Conservation (phyloP, 495 filamentous ascomycete species). For the Ascodesmis nigricans region DNA sequence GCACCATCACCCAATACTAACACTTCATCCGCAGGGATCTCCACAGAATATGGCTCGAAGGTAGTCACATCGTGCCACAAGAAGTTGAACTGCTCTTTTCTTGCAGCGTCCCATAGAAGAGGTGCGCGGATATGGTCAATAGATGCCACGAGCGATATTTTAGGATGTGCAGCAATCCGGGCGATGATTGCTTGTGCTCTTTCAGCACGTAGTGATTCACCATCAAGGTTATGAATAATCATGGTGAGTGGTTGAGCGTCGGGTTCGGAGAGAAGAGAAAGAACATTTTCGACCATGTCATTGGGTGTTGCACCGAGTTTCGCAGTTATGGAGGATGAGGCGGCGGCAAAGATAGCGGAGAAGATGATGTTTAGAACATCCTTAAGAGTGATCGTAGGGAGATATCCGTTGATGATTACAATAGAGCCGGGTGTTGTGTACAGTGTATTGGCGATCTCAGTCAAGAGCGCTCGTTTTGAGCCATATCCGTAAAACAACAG, state of each 20-base stretch:
- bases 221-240: constrained; percentile 72
- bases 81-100: constrained; percentile 59
- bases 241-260: constrained; percentile 34
- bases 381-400: constrained; percentile 48
- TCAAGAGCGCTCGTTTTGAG: constrained; percentile 56
- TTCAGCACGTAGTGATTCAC: constrained; percentile 46
- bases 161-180: constrained; percentile 49
- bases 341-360: constrained; percentile 37
- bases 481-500: constrained; percentile 85
- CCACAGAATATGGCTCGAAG: constrained; percentile 54
- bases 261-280: constrained; percentile 33
- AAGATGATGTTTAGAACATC: constrained; percentile 57
- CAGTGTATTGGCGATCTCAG: constrained; percentile 53
- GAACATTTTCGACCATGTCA: constrained; percentile 42
- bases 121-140: constrained; percentile 71
- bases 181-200: constrained; percentile 50
- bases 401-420: constrained; percentile 76
- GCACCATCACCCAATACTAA: constrained; percentile 51
- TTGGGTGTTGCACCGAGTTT: constrained; percentile 39
- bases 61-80: constrained; percentile 89
- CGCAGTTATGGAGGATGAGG: constrained; percentile 23
- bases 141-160: constrained; percentile 54
- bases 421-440: constrained; percentile 31
- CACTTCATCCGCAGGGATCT: constrained; percentile 62
- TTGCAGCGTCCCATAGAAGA: constrained; percentile 69